Base-by-base conservation (phyloP, 2,329 filamentous ascomycete genomes). In the Dactylellina haptotyla region DNA sequence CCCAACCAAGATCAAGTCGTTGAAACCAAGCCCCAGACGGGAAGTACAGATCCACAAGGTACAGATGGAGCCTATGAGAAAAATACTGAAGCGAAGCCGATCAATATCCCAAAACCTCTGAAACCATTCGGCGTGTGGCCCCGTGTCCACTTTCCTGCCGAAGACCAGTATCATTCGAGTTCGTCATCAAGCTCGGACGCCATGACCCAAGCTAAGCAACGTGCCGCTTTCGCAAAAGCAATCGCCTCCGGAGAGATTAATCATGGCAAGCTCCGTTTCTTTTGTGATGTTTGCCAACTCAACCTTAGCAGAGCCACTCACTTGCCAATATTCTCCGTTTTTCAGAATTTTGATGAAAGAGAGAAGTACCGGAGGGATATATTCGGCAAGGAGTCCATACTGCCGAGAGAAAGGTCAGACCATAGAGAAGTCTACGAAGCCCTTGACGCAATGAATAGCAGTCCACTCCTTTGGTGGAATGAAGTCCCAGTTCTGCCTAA, bases 301-400 rank as follows among this genome's bases (percentile, higher is more conserved):
- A 30, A 32, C 32, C 9, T 14, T 14, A 14, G 20, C 2, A 30
- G 26, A 9, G 12, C 30, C 25, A 51, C 46, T 8, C 46, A 30
- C 16, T 51, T 51, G 12, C 46, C 46, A 16, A 18, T 32, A 14
- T 51, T 51, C n/a, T n/a, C 12, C 1, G 25, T 14, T 2, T 51
- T 32, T 51, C 12, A 16, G 32, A n/a, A 32, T 16, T 51, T 51
- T 4, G 46, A 51, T 32, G 46, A 51, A 4, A 51, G 25, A n/a
- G 46, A 51, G 46, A 51, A 14, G 25, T 32, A 32, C n/a, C 25
- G 25, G 12, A 20, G 14, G 14, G 46, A 51, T 51, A 51, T 51
- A 51, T 51, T 30, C 26, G 14, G 9, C 6, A 51, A 51, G 25
- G 25, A 16, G 23, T n/a, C 25, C 12, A 51, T 30, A 16, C 12